Conservation (phyloP, 352 stramenopile species). For the Pythium grandisporangium region DNA sequence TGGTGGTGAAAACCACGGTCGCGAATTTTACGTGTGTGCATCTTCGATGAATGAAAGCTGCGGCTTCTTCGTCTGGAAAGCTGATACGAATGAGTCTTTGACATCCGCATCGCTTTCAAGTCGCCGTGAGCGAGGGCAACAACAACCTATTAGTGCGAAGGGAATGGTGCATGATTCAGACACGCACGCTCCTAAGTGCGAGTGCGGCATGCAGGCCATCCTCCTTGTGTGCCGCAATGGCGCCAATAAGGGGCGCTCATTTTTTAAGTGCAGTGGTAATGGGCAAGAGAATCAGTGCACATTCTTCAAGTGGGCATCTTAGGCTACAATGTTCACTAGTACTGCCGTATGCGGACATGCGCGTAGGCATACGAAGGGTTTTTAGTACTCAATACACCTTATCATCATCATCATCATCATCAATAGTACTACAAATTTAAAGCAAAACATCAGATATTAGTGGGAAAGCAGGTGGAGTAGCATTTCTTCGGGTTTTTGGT, state of each 20-base stretch:
- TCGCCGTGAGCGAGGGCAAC: no score
- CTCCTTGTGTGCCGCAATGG: constrained; percentile 62
- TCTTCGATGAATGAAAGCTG: constrained; percentile 66
- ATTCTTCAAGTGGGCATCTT: constrained; percentile 90
- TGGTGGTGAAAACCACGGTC: constrained; percentile 70
- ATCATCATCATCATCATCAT: no score
- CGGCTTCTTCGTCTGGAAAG: constrained; percentile 90
- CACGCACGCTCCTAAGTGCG: constrained; percentile 16
- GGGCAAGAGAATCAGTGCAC: constrained; percentile 73
- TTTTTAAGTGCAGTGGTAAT: constrained; percentile 88
- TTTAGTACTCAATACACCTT: no score
- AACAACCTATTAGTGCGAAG: background rate
- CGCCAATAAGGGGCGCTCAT: constrained; percentile 87
- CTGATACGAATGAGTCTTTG: constrained; percentile 42
- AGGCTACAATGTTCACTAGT: no score
- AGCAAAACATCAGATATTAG: no score
- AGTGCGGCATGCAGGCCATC: constrained; percentile 27
- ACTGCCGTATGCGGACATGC: no score
- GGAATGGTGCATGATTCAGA: background rate
- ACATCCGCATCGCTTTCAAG: no score
- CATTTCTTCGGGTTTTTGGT: no score
- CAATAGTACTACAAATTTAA: no score
- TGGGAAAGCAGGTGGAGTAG: no score
- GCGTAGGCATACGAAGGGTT: no score
- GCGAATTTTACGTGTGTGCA: constrained; percentile 91